A percentile compares a stretch with the other conserved stretches of the same genome.
Evolutionary conservation across 805 yeast genomes (phyloP).

Genomic region (Priceomyces fermenticarens): DNA sequence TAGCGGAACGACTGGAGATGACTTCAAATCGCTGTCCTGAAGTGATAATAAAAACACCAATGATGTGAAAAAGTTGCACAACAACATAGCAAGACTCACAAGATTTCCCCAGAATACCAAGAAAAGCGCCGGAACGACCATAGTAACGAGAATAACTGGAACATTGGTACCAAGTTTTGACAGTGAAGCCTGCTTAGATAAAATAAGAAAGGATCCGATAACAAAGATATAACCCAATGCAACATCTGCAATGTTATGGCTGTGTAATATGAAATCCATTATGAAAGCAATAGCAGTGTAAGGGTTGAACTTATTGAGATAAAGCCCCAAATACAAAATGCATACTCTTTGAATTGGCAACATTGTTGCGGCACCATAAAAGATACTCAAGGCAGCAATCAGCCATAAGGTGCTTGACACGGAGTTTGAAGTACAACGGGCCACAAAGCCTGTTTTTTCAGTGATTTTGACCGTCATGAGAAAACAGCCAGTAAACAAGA

Average conservation of each 20-base stretch:
- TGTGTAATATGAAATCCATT: conserved; percentile 17
- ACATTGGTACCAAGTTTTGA: conserved; percentile 2
- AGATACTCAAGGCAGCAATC: conserved; percentile 16
- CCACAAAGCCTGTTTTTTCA: conserved; percentile 10
- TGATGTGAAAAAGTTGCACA: conserved; percentile 24
- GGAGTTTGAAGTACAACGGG: conserved; percentile 1
- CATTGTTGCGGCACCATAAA: conserved; percentile 19
- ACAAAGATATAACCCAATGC: conserved; percentile 8
- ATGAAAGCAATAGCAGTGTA: conserved; percentile 27
- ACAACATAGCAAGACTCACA: conserved; percentile 17
- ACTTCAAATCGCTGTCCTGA: conserved; percentile 18
- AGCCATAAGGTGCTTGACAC: conserved; percentile 2
- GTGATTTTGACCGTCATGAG: conserved; percentile 15
- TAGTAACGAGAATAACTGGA: conserved; percentile 1
- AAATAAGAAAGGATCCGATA: neutral
- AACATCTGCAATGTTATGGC: conserved; percentile 15
- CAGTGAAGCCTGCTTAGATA: conserved; percentile 2
- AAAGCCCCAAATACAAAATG: conserved; percentile 26
- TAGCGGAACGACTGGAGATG: conserved; percentile 12
- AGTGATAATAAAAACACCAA: conserved; percentile 21
- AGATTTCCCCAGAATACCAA: neutral
- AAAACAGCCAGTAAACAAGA: conserved; percentile 19
- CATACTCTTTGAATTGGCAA: conserved; percentile 24
- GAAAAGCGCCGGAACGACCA: neutral
- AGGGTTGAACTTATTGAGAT: conserved; percentile 26